Evolutionary conservation across 2,329 filamentous ascomycete genomes (phyloP).

Genomic region (Exophiala sp.): DNA sequence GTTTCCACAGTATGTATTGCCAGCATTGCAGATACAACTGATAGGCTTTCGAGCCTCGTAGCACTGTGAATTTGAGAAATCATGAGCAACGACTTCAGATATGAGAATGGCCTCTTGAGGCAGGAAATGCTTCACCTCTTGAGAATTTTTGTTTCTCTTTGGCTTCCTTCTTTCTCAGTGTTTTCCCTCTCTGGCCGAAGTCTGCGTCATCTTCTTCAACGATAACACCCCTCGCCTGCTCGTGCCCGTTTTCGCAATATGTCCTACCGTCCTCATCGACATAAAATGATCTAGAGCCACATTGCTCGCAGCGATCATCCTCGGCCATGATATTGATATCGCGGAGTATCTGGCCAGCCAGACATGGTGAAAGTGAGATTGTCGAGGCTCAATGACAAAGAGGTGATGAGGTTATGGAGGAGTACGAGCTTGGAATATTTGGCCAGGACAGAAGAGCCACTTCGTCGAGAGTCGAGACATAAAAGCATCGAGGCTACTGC

Average conservation of each 20-base stretch:
- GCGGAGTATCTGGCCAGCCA: background rate
- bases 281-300: slow-evolving; percentile 22
- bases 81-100: slow-evolving; percentile 2
- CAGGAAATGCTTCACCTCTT: slow-evolving; percentile 37
- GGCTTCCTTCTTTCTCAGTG: slow-evolving; percentile 55
- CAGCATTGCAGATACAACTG: slow-evolving; percentile 79
- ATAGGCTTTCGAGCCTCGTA: slow-evolving; percentile 65
- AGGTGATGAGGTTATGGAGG: background rate
- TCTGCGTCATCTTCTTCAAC: slow-evolving; percentile 25
- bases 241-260: slow-evolving; percentile 25
- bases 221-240: slow-evolving; percentile 19
- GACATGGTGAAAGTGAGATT: background rate
- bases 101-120: background rate
- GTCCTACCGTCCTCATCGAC: slow-evolving; percentile 23
- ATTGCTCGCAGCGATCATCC: slow-evolving; percentile 18
- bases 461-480: too few relatives aligned
- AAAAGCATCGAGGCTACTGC: too few relatives aligned
- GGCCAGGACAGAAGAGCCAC: background rate
- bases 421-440: background rate
- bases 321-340: slow-evolving; percentile 11
- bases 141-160: slow-evolving; percentile 50
- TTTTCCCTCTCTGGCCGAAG: slow-evolving; percentile 49
- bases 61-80: slow-evolving; percentile 41
- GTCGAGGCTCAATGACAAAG: background rate
- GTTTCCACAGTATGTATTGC: slow-evolving; percentile 79